Conservation (phyloP, 2,329 filamentous ascomycete species). For the Colletotrichum nymphaeae region DNA sequence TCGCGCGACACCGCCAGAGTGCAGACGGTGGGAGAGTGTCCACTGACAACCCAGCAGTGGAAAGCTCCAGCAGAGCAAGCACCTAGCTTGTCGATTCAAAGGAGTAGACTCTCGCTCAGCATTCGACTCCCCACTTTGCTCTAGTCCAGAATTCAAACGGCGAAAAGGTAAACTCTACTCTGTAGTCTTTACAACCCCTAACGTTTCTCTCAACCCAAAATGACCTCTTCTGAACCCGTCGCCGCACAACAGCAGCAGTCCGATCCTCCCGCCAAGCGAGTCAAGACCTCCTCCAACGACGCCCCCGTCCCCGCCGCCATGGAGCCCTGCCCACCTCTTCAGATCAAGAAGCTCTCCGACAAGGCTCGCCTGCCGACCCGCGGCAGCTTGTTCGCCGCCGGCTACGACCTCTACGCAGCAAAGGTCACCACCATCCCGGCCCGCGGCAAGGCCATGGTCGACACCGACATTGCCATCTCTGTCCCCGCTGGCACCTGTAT, state of each 20-base stretch:
- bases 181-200: not conserved
- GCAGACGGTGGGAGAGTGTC: not conserved
- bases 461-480: conserved; percentile 91
- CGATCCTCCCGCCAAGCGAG: conserved; percentile 79
- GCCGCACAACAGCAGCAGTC: conserved; percentile 64
- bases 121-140: not conserved
- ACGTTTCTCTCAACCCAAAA: conserved; percentile 38
- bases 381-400: conserved; percentile 89
- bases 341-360: conserved; percentile 88
- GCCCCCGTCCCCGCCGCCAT: conserved; percentile 48
- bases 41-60: not conserved
- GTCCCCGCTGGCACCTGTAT: conserved; percentile 90
- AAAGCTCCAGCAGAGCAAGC: conserved; percentile 13
- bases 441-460: conserved; percentile 85
- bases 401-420: conserved; percentile 92
- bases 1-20: conserved; percentile 27
- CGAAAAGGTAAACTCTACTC: not conserved
- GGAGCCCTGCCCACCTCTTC: conserved; percentile 69
- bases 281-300: conserved; percentile 67
- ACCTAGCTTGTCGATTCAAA: not conserved
- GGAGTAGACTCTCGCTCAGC: not conserved
- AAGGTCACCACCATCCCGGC: conserved; percentile 81
- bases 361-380: conserved; percentile 87
- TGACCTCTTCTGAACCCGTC: conserved; percentile 45
- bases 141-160: not conserved